A percentile compares a stretch with the other conserved stretches of the same genome.
Evolutionary conservation across 2,329 filamentous ascomycete species (phyloP).

Genomic region (Cladosporium sp.): DNA sequence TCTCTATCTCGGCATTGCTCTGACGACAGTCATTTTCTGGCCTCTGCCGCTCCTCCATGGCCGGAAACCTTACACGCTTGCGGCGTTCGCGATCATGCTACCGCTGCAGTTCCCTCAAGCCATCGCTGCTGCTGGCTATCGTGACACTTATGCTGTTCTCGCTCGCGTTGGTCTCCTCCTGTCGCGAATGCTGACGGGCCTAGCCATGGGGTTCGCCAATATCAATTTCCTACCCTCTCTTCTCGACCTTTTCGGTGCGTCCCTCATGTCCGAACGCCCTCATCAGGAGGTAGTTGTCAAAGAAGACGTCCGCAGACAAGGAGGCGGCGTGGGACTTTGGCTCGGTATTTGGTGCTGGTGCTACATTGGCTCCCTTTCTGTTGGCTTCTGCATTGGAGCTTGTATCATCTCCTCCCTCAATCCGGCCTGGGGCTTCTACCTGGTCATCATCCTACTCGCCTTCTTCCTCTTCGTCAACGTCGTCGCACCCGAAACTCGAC

Average conservation of each 20-base stretch:
- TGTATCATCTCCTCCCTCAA: conserved; percentile 60
- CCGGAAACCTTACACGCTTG: conserved; percentile 71
- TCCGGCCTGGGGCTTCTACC: conserved; percentile 72
- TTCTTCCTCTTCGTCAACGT: conserved; percentile 66
- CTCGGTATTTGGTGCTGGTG: conserved; percentile 75
- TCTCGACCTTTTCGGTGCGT: conserved; percentile 72
- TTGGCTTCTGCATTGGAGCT: conserved; percentile 70
- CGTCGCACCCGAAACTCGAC: conserved; percentile 66
- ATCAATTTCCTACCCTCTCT: conserved; percentile 72
- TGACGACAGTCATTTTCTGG: conserved; percentile 69
- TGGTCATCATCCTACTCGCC: conserved; percentile 64
- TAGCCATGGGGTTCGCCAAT: conserved; percentile 68
- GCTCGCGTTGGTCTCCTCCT: conserved; percentile 61
- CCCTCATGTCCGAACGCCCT: conserved; percentile 66
- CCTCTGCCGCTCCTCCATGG: conserved; percentile 71
- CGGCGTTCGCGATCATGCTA: conserved; percentile 64
- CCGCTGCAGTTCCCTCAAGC: conserved; percentile 74
- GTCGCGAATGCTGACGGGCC: conserved; percentile 62
- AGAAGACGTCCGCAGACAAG: conserved; percentile 67
- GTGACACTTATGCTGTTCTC: conserved; percentile 52
- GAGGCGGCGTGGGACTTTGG: conserved; percentile 77
- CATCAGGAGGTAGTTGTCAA: conserved; percentile 67
- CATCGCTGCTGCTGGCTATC: conserved; percentile 55
- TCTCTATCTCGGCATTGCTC: conserved; percentile 65
- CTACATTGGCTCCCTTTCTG: conserved; percentile 65